Percentiles rank a stretch among this genome's conserved stretches.
Conservation (phyloP, 2,329 filamentous ascomycete genomes). For the Colletotrichum higginsianum region DNA sequence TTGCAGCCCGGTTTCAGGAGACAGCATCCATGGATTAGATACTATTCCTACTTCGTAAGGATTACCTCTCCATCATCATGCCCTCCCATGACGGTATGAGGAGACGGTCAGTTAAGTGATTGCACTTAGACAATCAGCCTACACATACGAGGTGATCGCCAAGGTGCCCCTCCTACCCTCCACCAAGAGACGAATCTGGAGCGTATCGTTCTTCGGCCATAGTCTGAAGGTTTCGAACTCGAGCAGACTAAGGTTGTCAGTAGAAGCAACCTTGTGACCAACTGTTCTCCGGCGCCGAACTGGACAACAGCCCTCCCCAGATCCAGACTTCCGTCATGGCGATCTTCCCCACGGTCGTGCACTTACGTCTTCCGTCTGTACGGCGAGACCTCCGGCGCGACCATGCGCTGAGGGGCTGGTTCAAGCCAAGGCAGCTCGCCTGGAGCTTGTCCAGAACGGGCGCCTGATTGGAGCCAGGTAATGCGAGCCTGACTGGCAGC, state of each 20-base stretch:
- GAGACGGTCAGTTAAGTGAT: too few relatives aligned
- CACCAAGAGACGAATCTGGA: constrained; percentile 14
- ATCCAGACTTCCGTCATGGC: constrained; percentile 17
- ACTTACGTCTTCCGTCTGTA: too few relatives aligned
- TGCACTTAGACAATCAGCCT: too few relatives aligned
- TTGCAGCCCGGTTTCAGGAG: too few relatives aligned
- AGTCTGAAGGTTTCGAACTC: constrained; percentile 3
- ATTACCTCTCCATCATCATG: too few relatives aligned
- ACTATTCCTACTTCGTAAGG: too few relatives aligned
- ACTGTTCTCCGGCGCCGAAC: constrained; percentile 15
- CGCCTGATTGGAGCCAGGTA: constrained; percentile 23
- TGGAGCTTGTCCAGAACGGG: constrained; percentile 4
- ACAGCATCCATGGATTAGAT: too few relatives aligned
- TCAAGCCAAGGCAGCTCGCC: constrained; percentile 13
- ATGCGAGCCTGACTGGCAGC: constrained; percentile 30
- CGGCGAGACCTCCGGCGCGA: too few relatives aligned
- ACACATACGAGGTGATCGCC: too few relatives aligned
- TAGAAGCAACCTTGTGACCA: constrained; percentile 4
- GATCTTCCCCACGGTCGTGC: not conserved
- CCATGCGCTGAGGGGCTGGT: too few relatives aligned
- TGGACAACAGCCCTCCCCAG: constrained; percentile 22
- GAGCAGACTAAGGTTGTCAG: not conserved
- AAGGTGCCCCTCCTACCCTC: not conserved
- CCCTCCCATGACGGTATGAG: too few relatives aligned
- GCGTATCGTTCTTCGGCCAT: not conserved